These are phyloP conservation scores for Saccharum hybrid DNA, from an alignment of 202 grass and related monocot genomes.

Conservation along the genomic window DNA sequence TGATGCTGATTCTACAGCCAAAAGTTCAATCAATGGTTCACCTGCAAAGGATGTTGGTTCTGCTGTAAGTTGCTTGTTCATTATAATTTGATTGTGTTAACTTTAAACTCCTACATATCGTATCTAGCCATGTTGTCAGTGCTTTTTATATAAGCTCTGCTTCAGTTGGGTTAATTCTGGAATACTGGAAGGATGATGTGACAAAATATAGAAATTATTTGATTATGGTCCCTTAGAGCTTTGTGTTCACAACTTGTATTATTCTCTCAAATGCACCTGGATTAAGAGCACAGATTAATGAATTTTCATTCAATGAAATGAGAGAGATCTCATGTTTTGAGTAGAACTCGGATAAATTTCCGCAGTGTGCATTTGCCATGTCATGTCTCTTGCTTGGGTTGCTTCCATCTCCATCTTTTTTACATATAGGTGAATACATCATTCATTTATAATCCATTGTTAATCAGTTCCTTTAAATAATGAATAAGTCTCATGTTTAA, in stretches of 20 bases:
- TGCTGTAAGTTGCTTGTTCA: slow-evolving; percentile 57
- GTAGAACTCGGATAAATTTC: neutral
- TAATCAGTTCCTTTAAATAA: neutral
- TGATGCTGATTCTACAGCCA: slow-evolving; percentile 38
- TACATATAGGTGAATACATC: slow-evolving; percentile 9
- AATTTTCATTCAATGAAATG: slow-evolving; percentile 6
- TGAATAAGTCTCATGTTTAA: slow-evolving; percentile 14
- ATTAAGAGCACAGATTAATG: slow-evolving; percentile 40
- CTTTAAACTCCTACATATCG: neutral
- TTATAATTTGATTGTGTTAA: neutral
- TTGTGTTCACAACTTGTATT: slow-evolving; percentile 15
- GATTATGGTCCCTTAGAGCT: slow-evolving; percentile 13
- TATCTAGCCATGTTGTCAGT: neutral
- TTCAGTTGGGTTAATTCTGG: slow-evolving; percentile 34
- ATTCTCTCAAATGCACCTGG: slow-evolving; percentile 16
- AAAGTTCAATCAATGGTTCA: slow-evolving; percentile 40
- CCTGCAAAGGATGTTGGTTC: slow-evolving; percentile 59
- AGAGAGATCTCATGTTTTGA: slow-evolving; percentile 27
- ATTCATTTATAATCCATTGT: neutral
- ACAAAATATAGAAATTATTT: neutral
- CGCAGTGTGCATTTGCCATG: neutral
- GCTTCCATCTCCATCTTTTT: neutral
- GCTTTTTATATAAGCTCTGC: neutral
- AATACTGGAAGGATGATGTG: slow-evolving; percentile 6
- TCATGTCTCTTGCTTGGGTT: slow-evolving; percentile 32